These are phyloP conservation scores for Lachnellula willkommii DNA, from an alignment of 2,329 filamentous ascomycete genomes.

Conservation along the genomic window DNA sequence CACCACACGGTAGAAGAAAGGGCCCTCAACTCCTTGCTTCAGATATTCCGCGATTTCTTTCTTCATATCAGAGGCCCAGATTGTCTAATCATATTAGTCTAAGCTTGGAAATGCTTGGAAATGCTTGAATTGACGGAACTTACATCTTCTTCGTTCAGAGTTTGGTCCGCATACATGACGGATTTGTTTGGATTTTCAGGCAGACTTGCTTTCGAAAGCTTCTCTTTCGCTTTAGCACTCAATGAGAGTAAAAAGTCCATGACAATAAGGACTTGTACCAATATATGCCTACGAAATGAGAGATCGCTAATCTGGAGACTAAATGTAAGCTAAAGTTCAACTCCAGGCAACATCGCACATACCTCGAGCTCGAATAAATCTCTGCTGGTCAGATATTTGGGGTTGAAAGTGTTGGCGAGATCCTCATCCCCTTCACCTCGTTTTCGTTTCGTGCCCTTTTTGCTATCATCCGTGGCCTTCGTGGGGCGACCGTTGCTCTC, in stretches of 20 bases:
- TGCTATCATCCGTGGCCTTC: constrained; percentile 58
- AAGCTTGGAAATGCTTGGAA: not conserved
- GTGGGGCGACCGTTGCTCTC: constrained; percentile 43
- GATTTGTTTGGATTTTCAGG: constrained; percentile 65
- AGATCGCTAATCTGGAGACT: constrained; percentile 74
- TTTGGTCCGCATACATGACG: constrained; percentile 73
- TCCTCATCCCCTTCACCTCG: constrained; percentile 55
- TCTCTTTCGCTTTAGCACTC: constrained; percentile 74
- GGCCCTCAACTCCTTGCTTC: constrained; percentile 72
- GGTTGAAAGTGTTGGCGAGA: constrained; percentile 75
- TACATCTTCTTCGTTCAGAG: constrained; percentile 77
- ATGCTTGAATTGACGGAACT: constrained; percentile 32
- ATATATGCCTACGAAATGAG: constrained; percentile 86
- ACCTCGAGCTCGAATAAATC: constrained; percentile 95
- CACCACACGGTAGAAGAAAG: constrained; percentile 93
- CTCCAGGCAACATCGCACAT: constrained; percentile 24
- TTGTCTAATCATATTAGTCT: constrained; percentile 47
- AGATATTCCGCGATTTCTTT: constrained; percentile 76
- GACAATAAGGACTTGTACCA: constrained; percentile 91
- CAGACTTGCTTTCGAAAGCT: constrained; percentile 58
- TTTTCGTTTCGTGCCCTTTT: constrained; percentile 66
- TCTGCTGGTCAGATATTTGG: constrained; percentile 95
- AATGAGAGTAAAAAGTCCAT: constrained; percentile 94
- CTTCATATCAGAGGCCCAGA: constrained; percentile 80
- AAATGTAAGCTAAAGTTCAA: constrained; percentile 23